A percentile compares a stretch with the other conserved stretches of the same genome.
phyloP scores from a whole-genome alignment of 148 eudicot species.

The Dianthus caryophyllus region DNA sequence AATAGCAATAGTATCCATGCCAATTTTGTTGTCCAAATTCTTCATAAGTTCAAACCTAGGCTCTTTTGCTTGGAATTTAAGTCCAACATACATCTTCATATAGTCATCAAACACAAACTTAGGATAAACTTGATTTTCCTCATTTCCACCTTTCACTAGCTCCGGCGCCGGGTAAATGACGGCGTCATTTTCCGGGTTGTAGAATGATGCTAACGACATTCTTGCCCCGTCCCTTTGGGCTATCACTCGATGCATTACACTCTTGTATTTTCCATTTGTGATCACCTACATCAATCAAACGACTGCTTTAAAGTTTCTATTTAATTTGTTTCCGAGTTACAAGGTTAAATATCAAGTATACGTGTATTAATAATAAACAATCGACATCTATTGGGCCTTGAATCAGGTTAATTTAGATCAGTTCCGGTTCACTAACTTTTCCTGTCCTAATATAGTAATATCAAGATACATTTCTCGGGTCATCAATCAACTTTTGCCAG shows the following conservation, averaged over 20 bases:
- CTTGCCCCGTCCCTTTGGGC: slow-evolving; percentile 42
- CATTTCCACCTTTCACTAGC: slow-evolving; percentile 21
- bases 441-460: no score
- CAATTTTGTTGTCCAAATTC: slow-evolving; percentile 28
- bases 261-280: slow-evolving; percentile 44
- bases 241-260: slow-evolving; percentile 41
- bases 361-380: no score
- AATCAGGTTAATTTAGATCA: no score
- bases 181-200: slow-evolving; percentile 31
- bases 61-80: slow-evolving; percentile 63
- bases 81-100: slow-evolving; percentile 40
- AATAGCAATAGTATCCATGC: slow-evolving; percentile 32
- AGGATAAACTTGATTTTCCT: slow-evolving; percentile 30
- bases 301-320: no score
- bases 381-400: no score
- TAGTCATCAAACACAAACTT: slow-evolving; percentile 45
- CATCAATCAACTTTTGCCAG: no score
- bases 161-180: slow-evolving; percentile 30
- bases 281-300: no score
- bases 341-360: no score
- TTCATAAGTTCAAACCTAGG: slow-evolving; percentile 76
- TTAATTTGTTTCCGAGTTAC: no score
- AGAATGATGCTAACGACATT: slow-evolving; percentile 45
- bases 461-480: no score
- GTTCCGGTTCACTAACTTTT: no score